Conservation (phyloP, 148 eudicot genomes). For the Rhododendron mucronatum region DNA sequence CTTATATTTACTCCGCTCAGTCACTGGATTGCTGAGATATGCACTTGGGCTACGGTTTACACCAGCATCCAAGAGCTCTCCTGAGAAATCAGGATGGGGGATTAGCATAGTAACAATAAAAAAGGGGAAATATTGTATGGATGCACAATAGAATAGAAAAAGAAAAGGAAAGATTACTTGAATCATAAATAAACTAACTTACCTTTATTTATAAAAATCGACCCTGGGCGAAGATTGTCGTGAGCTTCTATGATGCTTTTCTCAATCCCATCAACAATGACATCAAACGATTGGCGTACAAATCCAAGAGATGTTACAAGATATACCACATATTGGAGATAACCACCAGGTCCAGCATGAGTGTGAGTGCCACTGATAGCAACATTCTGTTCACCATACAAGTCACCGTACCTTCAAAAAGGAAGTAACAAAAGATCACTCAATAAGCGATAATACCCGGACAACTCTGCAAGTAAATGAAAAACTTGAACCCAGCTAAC, state of each 20-base stretch:
- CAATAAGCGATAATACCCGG: background rate
- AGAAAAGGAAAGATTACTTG: background rate
- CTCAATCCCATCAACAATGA: conserved; percentile 85
- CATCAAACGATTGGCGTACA: conserved; percentile 90
- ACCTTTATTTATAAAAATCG: conserved; percentile 83
- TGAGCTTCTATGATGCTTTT: conserved; percentile 84
- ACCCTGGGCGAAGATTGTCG: conserved; percentile 83
- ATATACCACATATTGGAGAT: conserved; percentile 83
- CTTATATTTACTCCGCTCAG: conserved; percentile 74
- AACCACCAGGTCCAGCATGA: conserved; percentile 99
- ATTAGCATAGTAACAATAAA: background rate
- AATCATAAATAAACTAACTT: background rate
- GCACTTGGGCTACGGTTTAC: conserved; percentile 93
- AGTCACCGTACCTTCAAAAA: conserved; percentile 71
- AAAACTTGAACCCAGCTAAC: background rate
- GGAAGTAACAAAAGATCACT: background rate
- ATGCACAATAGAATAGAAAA: conserved; percentile 1
- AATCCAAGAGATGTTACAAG: conserved; percentile 90
- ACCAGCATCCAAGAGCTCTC: conserved; percentile 86
- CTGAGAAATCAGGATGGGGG: conserved; percentile 32
- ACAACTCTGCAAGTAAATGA: background rate
- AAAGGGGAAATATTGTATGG: background rate
- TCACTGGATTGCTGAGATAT: conserved; percentile 74
- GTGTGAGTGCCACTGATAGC: conserved; percentile 98
- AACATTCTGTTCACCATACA: conserved; percentile 82